Conservation (phyloP, 1,139 yeast species). For the Candida neerlandica region DNA sequence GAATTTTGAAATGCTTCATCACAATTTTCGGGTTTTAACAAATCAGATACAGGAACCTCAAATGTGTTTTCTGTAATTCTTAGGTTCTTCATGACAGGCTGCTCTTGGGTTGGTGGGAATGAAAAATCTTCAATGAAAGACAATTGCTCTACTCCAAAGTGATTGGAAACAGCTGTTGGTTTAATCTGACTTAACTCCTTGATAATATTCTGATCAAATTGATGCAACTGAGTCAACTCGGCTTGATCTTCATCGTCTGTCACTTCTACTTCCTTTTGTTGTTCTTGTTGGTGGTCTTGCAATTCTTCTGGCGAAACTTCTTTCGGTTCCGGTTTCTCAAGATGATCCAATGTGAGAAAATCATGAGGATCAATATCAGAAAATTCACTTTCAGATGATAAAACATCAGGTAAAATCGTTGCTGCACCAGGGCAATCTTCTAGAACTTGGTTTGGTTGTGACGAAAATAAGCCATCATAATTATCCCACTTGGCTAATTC, state of each 20-base stretch:
- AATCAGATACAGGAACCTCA: conserved; percentile 24
- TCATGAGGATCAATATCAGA: conserved; percentile 7
- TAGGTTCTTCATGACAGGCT: conserved; percentile 9
- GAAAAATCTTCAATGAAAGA: conserved; percentile 13
- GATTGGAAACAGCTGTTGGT: conserved; percentile 6
- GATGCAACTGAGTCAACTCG: conserved; percentile 5
- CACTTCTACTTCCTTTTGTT: conserved; percentile 6
- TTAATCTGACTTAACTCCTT: conserved; percentile 18
- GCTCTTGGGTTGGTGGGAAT: conserved; percentile 12
- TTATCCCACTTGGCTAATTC: conserved; percentile 27
- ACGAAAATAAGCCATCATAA: conserved; percentile 15
- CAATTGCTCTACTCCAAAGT: conserved; percentile 5
- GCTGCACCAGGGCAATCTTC: neutral
- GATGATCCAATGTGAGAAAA: neutral
- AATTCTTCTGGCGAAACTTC: neutral
- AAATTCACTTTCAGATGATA: conserved; percentile 5
- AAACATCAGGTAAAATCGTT: conserved; percentile 4
- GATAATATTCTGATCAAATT: conserved; percentile 19
- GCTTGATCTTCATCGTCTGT: conserved; percentile 10
- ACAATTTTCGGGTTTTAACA: conserved; percentile 25
- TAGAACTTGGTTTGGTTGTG: neutral
- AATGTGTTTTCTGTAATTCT: conserved; percentile 17
- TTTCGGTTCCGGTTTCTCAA: neutral
- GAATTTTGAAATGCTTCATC: conserved; percentile 39
- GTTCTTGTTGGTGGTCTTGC: conserved; percentile 4